Evolutionary conservation across 139 green algal species (phyloP).

Genomic region (Volvox africanus): DNA sequence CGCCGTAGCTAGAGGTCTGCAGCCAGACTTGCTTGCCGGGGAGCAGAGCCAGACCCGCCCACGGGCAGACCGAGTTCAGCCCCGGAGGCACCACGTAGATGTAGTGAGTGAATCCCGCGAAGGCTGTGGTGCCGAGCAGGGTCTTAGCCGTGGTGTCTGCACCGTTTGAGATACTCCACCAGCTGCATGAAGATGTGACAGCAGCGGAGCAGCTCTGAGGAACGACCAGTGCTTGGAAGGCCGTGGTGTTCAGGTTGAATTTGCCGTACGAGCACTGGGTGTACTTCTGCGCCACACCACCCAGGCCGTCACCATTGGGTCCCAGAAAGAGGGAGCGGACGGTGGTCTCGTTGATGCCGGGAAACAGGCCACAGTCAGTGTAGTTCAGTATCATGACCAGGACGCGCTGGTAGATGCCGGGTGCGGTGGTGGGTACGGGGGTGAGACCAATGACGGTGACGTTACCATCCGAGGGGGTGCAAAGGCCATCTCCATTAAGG

Average conservation of each 20-base stretch:
- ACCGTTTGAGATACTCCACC: not conserved
- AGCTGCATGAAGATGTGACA: not conserved
- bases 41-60: conserved; percentile 32
- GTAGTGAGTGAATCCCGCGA: not conserved
- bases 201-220: not conserved
- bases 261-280: conserved; percentile 21
- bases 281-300: not conserved
- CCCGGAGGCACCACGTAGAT: conserved; percentile 19
- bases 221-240: not conserved
- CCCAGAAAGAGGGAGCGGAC: not conserved
- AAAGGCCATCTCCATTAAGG: not conserved
- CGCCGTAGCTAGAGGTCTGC: conserved; percentile 11
- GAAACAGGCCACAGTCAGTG: not conserved
- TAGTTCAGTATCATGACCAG: conserved; percentile 13
- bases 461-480: not conserved
- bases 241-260: not conserved
- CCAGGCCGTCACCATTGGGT: not conserved
- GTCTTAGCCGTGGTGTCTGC: not conserved
- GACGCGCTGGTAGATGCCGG: not conserved
- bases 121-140: not conserved
- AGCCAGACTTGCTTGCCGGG: conserved; percentile 31
- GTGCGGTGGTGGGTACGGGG: not conserved
- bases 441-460: not conserved
- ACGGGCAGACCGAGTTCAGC: not conserved
- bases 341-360: not conserved